These are phyloP conservation scores for Anthostomella pinea DNA, from an alignment of 2,329 filamentous ascomycete genomes.

Conservation along the genomic window DNA sequence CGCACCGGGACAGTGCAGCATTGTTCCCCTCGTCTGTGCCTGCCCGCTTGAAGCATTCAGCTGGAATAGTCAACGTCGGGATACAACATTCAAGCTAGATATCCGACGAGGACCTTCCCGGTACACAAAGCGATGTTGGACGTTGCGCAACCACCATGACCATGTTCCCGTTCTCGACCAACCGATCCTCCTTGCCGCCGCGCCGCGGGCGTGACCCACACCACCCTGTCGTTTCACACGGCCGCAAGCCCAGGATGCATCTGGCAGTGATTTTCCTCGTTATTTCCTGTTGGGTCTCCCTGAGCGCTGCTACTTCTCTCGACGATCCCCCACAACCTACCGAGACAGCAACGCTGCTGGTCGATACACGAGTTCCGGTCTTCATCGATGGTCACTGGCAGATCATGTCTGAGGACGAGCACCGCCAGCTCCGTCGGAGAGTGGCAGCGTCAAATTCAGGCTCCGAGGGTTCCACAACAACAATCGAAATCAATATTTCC, in stretches of 20 bases:
- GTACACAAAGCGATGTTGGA: conserved; percentile 23
- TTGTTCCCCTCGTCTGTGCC: too few relatives aligned
- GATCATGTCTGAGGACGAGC: conserved; percentile 35
- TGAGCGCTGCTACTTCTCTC: conserved; percentile 24
- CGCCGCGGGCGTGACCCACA: conserved; percentile 18
- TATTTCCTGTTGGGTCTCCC: conserved; percentile 27
- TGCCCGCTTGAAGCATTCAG: too few relatives aligned
- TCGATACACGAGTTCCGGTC: conserved; percentile 36
- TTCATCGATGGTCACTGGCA: conserved; percentile 35
- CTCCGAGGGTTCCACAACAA: conserved; percentile 23
- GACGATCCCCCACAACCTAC: conserved; percentile 23
- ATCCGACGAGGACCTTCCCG: too few relatives aligned
- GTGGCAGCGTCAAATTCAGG: conserved; percentile 5
- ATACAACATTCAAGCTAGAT: too few relatives aligned
- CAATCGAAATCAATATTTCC: conserved; percentile 31
- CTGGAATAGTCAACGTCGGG: too few relatives aligned
- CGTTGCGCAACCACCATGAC: conserved; percentile 19
- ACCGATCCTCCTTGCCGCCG: conserved; percentile 16
- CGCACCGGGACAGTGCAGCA: too few relatives aligned
- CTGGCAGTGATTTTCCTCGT: conserved; percentile 33
- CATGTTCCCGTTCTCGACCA: too few relatives aligned
- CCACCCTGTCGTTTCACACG: conserved; percentile 25
- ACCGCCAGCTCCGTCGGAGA: conserved; percentile 28
- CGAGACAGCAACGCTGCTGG: conserved; percentile 32
- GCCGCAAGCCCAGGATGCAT: conserved; percentile 21